Conservation (phyloP, 1,284 basidiomycete species). For the Rhodotorula sp. region DNA sequence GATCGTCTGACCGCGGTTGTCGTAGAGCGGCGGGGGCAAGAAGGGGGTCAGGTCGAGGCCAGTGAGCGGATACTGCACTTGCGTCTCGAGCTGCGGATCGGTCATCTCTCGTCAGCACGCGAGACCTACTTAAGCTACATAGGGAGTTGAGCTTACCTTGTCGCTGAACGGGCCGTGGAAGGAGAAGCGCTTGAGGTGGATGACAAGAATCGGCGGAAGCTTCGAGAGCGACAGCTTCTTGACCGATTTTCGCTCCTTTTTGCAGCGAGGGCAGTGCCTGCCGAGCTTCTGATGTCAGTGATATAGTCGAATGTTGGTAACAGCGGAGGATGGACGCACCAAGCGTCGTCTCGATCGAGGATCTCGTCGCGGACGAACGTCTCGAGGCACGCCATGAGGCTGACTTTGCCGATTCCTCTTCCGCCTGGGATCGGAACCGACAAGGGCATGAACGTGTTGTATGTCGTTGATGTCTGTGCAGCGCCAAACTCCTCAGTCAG, state of each 20-base stretch:
- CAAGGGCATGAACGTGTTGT: slow-evolving; percentile 95
- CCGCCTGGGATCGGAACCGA: slow-evolving; percentile 81
- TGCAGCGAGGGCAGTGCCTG: slow-evolving; percentile 93
- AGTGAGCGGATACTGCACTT: slow-evolving; percentile 69
- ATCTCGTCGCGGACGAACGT: slow-evolving; percentile 88
- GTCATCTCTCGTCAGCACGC: no score
- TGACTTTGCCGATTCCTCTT: slow-evolving; percentile 63
- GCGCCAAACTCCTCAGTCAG: not conserved
- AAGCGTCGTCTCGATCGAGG: slow-evolving; percentile 90
- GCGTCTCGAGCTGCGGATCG: slow-evolving; percentile 48
- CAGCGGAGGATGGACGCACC: slow-evolving; percentile 59
- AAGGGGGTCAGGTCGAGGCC: slow-evolving; percentile 84
- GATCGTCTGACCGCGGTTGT: slow-evolving; percentile 18
- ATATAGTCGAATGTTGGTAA: not conserved
- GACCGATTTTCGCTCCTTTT: slow-evolving; percentile 73
- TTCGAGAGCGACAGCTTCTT: slow-evolving; percentile 85
- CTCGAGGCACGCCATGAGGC: slow-evolving; percentile 79
- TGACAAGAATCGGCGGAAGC: slow-evolving; percentile 87
- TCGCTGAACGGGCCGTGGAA: slow-evolving; percentile 90
- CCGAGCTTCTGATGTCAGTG: not conserved
- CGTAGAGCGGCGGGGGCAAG: slow-evolving; percentile 63
- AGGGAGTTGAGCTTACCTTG: slow-evolving; percentile 55
- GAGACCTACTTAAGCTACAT: not conserved
- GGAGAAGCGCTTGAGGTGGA: slow-evolving; percentile 95
- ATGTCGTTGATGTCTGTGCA: slow-evolving; percentile 88